These are phyloP conservation scores for Trichoderma koningii DNA, from an alignment of 2,329 filamentous ascomycete genomes.

Conservation along the genomic window DNA sequence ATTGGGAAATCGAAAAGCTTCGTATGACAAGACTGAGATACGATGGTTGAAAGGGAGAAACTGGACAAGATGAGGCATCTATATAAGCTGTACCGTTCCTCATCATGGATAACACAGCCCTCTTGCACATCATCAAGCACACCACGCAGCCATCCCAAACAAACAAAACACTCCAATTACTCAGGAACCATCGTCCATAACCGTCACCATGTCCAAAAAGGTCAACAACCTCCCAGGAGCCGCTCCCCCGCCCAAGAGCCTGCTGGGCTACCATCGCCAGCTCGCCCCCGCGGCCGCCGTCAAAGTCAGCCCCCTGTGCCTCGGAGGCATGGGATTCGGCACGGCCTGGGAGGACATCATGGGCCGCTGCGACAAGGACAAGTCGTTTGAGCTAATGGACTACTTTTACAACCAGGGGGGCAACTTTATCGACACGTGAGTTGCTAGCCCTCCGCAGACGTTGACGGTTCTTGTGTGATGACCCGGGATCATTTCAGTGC, in stretches of 20 bases:
- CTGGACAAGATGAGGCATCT: not conserved
- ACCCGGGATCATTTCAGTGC: conserved; percentile 28
- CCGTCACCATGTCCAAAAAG: conserved; percentile 7
- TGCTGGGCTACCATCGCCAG: conserved; percentile 33
- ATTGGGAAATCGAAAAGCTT: not conserved
- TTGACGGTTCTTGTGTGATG: not conserved
- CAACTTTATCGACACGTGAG: conserved; percentile 62
- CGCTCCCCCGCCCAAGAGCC: conserved; percentile 28
- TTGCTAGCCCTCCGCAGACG: no score
- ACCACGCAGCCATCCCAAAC: not conserved
- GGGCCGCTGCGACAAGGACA: conserved; percentile 33
- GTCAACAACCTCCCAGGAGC: conserved; percentile 10
- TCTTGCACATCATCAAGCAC: not conserved
- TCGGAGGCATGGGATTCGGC: conserved; percentile 35
- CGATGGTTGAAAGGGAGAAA: not conserved
- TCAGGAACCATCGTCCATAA: no score
- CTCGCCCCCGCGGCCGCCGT: conserved; percentile 32
- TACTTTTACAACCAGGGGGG: conserved; percentile 46
- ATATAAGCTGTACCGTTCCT: not conserved
- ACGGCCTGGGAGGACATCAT: conserved; percentile 48
- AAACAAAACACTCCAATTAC: not conserved
- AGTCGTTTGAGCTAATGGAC: conserved; percentile 22
- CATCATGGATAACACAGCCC: not conserved
- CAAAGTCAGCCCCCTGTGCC: conserved; percentile 34
- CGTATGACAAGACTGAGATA: conserved; percentile 1